phyloP scores from a whole-genome alignment of 495 filamentous ascomycete genomes.

The Opeltia flavorubescens region DNA sequence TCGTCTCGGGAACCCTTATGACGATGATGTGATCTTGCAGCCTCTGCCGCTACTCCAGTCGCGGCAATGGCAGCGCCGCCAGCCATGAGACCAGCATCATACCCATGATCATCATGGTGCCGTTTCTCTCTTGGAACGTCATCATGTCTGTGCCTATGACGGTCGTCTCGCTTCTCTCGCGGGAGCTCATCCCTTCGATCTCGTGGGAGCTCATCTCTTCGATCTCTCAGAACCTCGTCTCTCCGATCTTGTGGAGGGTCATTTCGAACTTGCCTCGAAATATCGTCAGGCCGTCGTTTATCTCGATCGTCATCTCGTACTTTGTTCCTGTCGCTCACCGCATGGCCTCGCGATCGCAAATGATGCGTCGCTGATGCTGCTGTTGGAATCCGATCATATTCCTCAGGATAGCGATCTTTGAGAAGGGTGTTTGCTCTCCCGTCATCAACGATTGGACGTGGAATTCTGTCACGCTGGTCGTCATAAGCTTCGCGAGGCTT shows the following conservation, averaged over 20 bases:
- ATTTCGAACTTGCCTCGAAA: neutral
- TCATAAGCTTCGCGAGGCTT: neutral
- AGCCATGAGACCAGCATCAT: conserved; percentile 3
- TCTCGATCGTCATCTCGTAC: conserved; percentile 17
- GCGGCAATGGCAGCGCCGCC: conserved; percentile 11
- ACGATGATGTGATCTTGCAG: conserved; percentile 7
- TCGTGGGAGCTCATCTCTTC: neutral
- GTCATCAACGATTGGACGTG: neutral
- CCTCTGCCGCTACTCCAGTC: conserved; percentile 15
- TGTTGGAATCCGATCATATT: too few relatives aligned
- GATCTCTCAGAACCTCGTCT: conserved; percentile 4
- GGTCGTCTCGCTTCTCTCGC: conserved; percentile 6
- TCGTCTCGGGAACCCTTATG: conserved; percentile 9
- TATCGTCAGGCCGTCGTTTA: conserved; percentile 7
- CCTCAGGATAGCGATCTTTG: conserved; percentile 18
- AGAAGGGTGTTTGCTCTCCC: conserved; percentile 11
- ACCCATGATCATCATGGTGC: conserved; percentile 1
- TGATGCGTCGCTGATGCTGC: too few relatives aligned
- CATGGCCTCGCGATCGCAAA: conserved; percentile 8
- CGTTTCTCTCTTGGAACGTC: conserved; percentile 3
- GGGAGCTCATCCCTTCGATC: neutral
- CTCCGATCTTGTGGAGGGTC: neutral
- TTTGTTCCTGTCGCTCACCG: conserved; percentile 4
- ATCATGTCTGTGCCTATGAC: neutral
- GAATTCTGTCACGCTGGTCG: conserved; percentile 2